These are phyloP conservation scores for Heritiera littoralis DNA, from an alignment of 345 rosid genomes.

Conservation along the genomic window DNA sequence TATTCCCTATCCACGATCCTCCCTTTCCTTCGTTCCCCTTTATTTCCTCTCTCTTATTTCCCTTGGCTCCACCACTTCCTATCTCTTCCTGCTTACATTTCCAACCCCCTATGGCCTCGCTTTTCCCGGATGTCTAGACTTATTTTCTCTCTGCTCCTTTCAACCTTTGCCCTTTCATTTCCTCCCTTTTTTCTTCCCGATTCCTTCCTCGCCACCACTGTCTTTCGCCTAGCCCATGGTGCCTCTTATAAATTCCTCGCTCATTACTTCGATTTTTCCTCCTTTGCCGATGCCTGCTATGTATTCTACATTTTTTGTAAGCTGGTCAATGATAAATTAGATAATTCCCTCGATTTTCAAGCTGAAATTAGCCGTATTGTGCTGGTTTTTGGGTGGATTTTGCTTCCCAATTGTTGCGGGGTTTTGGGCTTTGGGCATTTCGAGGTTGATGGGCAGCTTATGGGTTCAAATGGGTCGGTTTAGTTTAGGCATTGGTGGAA, in stretches of 20 bases:
- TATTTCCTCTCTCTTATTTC: slow-evolving; percentile 25
- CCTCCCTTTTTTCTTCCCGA: too few species aligned
- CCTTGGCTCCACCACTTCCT: slow-evolving; percentile 43
- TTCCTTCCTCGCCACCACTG: slow-evolving; percentile 63
- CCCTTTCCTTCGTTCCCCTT: slow-evolving; percentile 20
- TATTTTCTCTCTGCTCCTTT: slow-evolving; percentile 50
- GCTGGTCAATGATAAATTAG: slow-evolving; percentile 47
- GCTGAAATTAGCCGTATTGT: slow-evolving; percentile 41
- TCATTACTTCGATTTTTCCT: slow-evolving; percentile 50
- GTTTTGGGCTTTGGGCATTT: slow-evolving; percentile 62
- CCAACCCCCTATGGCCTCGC: slow-evolving; percentile 54
- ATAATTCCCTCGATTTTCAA: slow-evolving; percentile 39
- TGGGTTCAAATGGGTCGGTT: slow-evolving; percentile 50
- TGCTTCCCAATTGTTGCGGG: slow-evolving; percentile 76
- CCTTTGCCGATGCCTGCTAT: slow-evolving; percentile 51
- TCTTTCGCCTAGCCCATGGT: slow-evolving; percentile 76
- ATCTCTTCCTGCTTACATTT: slow-evolving; percentile 24
- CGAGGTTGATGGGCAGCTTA: slow-evolving; percentile 44
- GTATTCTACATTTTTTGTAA: slow-evolving; percentile 65
- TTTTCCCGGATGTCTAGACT: slow-evolving; percentile 60
- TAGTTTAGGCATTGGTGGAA: slow-evolving; percentile 82
- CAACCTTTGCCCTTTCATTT: slow-evolving; percentile 42
- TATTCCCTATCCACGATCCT: slow-evolving; percentile 35
- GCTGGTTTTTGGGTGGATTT: slow-evolving; percentile 52
- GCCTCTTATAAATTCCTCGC: slow-evolving; percentile 51